phyloP scores from a whole-genome alignment of 208 protist species.

The Acanthamoeba culbertsoni region DNA sequence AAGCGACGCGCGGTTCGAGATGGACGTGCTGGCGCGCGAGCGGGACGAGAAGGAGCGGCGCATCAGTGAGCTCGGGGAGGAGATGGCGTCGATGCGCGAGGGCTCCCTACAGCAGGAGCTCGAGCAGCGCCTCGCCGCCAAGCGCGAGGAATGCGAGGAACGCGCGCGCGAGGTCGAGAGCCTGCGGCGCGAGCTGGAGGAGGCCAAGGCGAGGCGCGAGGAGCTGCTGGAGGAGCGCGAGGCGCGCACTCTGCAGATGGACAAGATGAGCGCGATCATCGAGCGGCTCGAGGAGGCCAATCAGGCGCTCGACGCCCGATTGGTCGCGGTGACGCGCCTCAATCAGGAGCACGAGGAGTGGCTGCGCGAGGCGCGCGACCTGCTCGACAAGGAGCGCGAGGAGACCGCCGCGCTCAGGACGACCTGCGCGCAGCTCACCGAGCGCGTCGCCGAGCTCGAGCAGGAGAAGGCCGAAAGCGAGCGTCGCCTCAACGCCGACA shows the following conservation, averaged over 20 bases:
- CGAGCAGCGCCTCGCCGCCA: not conserved
- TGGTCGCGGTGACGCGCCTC: not conserved
- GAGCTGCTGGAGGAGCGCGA: not conserved
- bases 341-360: conserved; percentile 11
- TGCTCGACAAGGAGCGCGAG: not conserved
- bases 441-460: not conserved
- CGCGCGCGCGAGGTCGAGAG: not conserved
- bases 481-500: not conserved
- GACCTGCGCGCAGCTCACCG: not conserved
- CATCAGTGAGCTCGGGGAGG: not conserved
- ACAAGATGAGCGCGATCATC: not conserved
- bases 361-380: not conserved
- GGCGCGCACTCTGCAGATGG: not conserved
- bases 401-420: not conserved
- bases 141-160: conserved; percentile 24
- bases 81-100: conserved; percentile 34
- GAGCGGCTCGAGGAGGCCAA: not conserved
- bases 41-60: not conserved
- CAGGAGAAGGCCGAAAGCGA: not conserved
- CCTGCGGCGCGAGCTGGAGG: not conserved
- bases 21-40: not conserved
- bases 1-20: not conserved
- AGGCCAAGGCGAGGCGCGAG: not conserved
- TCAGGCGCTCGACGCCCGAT: not conserved
- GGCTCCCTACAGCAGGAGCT: not conserved